Evolutionary conservation across 768 basidiomycete genomes (phyloP).

Genomic region (Trametes punicea): DNA sequence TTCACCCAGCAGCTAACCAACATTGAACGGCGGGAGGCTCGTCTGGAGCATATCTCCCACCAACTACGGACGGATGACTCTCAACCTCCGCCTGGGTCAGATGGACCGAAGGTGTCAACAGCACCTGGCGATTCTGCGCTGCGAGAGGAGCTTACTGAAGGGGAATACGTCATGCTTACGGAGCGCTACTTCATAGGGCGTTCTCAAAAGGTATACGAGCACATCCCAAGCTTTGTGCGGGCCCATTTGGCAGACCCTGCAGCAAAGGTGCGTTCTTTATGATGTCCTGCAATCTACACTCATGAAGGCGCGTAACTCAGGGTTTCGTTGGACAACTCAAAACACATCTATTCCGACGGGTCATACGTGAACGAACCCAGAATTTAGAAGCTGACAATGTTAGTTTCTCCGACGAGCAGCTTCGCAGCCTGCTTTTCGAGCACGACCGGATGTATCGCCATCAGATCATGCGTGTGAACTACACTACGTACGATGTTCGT

Average conservation of each 20-base stretch:
- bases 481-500: conserved; percentile 42
- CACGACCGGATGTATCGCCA: conserved; percentile 31
- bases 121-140: background rate
- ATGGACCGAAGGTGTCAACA: background rate
- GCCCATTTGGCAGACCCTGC: background rate
- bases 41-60: background rate
- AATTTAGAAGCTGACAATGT: background rate
- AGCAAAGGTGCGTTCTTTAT: background rate
- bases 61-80: background rate
- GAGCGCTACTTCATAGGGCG: background rate
- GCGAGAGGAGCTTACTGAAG: background rate
- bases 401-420: background rate
- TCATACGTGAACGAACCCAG: background rate
- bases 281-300: background rate
- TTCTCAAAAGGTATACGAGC: background rate
- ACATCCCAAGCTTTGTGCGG: background rate
- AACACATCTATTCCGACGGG: background rate
- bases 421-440: background rate
- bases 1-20: background rate
- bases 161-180: background rate
- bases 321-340: background rate
- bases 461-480: conserved; percentile 34
- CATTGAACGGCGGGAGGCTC: background rate
- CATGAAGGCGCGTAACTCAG: background rate
- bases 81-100: background rate